These are phyloP conservation scores for Vicia faba DNA, from an alignment of 306 rosid species.

Conservation along the genomic window DNA sequence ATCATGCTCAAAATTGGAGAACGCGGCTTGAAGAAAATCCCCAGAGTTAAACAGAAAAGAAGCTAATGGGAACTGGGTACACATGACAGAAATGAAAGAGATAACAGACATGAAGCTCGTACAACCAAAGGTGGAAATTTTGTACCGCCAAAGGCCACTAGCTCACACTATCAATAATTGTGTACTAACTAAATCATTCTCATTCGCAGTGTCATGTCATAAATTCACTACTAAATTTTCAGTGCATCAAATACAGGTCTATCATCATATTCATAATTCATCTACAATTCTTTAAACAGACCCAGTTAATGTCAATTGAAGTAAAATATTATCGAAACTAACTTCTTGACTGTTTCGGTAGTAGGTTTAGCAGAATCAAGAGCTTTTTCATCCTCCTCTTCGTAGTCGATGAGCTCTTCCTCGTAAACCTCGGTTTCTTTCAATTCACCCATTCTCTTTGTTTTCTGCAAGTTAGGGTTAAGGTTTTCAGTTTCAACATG, in stretches of 20 bases:
- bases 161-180: neutral
- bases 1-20: neutral
- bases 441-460: slow-evolving; percentile 63
- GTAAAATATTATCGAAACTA: slow-evolving; percentile 31
- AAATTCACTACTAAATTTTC: neutral
- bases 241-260: neutral
- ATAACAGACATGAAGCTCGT: too few relatives aligned
- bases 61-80: neutral
- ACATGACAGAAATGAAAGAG: too few relatives aligned
- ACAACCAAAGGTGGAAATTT: neutral
- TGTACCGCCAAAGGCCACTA: too few relatives aligned
- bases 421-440: slow-evolving; percentile 71
- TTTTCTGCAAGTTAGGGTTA: slow-evolving; percentile 17
- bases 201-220: neutral
- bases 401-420: slow-evolving; percentile 75
- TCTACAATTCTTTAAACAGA: neutral
- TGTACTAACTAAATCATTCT: neutral
- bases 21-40: neutral
- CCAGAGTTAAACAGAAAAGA: neutral
- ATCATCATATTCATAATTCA: neutral
- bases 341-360: slow-evolving; percentile 64
- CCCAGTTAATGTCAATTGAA: neutral
- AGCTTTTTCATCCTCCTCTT: slow-evolving; percentile 65
- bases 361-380: slow-evolving; percentile 60
- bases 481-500: slow-evolving; percentile 4